These are phyloP conservation scores for Salix koriyanagi DNA, from an alignment of 345 rosid genomes.

Conservation along the genomic window DNA sequence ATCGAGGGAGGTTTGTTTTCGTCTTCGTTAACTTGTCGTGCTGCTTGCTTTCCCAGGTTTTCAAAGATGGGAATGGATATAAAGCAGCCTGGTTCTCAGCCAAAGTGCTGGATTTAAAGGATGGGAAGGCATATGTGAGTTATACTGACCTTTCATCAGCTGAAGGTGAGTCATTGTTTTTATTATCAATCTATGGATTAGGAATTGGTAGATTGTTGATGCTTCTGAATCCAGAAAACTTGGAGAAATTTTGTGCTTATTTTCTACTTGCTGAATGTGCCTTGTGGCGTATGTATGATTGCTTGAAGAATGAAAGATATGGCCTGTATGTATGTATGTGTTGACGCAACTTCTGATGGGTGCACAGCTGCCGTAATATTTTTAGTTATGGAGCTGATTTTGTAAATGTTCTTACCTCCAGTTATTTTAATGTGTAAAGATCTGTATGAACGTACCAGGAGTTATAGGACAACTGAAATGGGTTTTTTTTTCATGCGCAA, in stretches of 20 bases:
- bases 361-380: not conserved
- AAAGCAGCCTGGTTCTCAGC: slow-evolving; percentile 85
- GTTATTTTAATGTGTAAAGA: not conserved
- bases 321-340: not conserved
- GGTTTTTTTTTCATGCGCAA: not conserved
- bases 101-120: slow-evolving; percentile 57
- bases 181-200: not conserved
- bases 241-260: not conserved
- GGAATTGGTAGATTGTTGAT: not conserved
- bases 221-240: not conserved
- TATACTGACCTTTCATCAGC: slow-evolving; percentile 56
- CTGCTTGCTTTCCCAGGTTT: slow-evolving; percentile 46
- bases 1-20: not conserved
- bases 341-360: not conserved
- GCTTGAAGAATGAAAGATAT: not conserved
- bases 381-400: not conserved
- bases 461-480: not conserved
- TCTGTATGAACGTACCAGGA: not conserved
- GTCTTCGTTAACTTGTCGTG: not conserved
- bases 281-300: not conserved
- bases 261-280: not conserved
- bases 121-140: slow-evolving; percentile 72
- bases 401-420: not conserved
- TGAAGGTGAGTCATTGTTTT: slow-evolving; percentile 52
- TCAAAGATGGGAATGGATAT: slow-evolving; percentile 59